phyloP scores from a whole-genome alignment of 2,329 filamentous ascomycete species.

The Botrytis fabae region DNA sequence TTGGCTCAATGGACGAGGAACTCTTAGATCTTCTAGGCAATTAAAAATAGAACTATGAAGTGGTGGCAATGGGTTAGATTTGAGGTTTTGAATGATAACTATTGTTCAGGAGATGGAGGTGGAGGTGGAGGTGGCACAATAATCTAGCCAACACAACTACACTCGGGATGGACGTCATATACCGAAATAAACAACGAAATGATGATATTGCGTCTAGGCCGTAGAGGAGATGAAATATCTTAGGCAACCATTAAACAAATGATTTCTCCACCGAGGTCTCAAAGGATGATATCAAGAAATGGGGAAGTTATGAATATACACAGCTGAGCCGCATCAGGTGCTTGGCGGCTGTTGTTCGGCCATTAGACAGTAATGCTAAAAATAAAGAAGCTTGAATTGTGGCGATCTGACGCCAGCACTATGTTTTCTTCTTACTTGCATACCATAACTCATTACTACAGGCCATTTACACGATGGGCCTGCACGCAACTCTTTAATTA shows the following conservation, averaged over 20 bases:
- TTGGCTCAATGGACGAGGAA: background rate
- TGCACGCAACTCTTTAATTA: background rate
- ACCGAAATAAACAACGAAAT: background rate
- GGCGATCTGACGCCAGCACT: background rate
- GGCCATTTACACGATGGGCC: too few relatives aligned
- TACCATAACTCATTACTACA: background rate
- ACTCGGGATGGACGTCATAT: background rate
- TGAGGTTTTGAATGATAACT: background rate
- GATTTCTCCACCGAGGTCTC: background rate
- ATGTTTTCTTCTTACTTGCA: background rate
- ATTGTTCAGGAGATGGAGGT: background rate
- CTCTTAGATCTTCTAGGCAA: background rate
- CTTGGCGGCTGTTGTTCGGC: background rate
- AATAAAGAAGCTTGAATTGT: background rate
- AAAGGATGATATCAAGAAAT: background rate
- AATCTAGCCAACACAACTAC: background rate
- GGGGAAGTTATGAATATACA: background rate
- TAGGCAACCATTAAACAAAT: background rate
- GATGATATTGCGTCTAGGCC: background rate
- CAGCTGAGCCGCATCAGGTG: background rate
- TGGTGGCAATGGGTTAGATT: background rate
- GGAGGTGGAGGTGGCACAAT: background rate
- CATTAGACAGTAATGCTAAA: constrained; percentile 3
- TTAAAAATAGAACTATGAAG: background rate
- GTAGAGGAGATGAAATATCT: background rate